Conservation (phyloP, 148 eudicot species). For the Cornus kousa region DNA sequence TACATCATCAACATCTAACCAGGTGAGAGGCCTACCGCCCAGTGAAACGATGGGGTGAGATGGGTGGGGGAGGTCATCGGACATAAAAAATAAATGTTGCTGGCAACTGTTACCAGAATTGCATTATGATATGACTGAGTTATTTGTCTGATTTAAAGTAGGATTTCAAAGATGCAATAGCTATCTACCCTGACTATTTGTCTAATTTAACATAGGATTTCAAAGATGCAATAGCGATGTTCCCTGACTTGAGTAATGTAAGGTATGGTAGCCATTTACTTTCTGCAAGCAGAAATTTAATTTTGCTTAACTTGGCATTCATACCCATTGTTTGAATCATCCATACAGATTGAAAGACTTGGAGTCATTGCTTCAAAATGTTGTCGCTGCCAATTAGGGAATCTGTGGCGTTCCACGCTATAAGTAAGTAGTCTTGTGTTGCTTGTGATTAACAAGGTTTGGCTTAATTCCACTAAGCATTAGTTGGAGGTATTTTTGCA, state of each 20-base stretch:
- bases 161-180: slow-evolving; percentile 86
- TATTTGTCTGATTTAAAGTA: slow-evolving; percentile 21
- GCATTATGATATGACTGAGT: neutral
- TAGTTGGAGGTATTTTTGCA: slow-evolving; percentile 2
- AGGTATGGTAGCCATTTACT: slow-evolving; percentile 40
- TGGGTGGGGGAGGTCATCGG: neutral
- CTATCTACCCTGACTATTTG: slow-evolving; percentile 65
- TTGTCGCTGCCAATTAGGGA: slow-evolving; percentile 44
- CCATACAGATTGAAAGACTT: slow-evolving; percentile 74
- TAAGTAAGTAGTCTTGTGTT: neutral
- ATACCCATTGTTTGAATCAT: neutral
- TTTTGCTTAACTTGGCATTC: neutral
- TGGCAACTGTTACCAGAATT: neutral
- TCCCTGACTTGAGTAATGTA: slow-evolving; percentile 78
- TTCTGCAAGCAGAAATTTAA: neutral
- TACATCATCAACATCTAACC: slow-evolving; percentile 83
- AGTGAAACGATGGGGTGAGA: neutral
- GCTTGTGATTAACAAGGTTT: neutral
- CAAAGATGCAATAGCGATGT: slow-evolving; percentile 69
- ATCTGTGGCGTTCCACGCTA: neutral
- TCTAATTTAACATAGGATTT: slow-evolving; percentile 57
- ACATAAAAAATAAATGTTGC: neutral
- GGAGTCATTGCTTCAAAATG: slow-evolving; percentile 59
- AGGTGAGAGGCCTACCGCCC: slow-evolving; percentile 36
- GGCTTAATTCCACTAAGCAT: neutral